These are phyloP conservation scores for Phaeolepiota aurea DNA, from an alignment of 768 basidiomycete genomes.

Conservation along the genomic window DNA sequence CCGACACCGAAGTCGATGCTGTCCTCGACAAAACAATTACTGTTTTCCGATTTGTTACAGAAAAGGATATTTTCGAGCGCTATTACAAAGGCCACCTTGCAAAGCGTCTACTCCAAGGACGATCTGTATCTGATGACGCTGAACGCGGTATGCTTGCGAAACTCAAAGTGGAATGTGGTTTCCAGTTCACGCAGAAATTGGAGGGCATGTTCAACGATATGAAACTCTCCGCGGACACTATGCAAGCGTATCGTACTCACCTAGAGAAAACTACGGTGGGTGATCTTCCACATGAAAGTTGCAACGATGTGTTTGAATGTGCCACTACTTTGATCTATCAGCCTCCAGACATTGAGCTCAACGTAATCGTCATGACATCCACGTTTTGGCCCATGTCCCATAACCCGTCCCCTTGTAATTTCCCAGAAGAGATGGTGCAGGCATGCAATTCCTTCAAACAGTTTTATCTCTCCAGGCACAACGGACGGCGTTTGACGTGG, in stretches of 20 bases:
- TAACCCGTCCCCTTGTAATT: slow-evolving; percentile 50
- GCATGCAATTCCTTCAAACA: slow-evolving; percentile 74
- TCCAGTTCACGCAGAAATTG: slow-evolving; percentile 94
- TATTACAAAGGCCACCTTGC: slow-evolving; percentile 97
- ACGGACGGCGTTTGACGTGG: slow-evolving; percentile 88
- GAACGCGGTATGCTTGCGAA: slow-evolving; percentile 97
- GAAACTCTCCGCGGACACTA: slow-evolving; percentile 78
- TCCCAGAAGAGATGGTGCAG: slow-evolving; percentile 57
- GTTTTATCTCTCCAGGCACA: slow-evolving; percentile 86
- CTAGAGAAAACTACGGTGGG: slow-evolving; percentile 56
- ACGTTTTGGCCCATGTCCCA: slow-evolving; percentile 92
- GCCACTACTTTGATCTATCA: slow-evolving; percentile 20
- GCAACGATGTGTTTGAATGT: neutral
- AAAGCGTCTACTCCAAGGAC: slow-evolving; percentile 76
- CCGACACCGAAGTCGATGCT: slow-evolving; percentile 82
- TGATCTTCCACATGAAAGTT: too few species aligned
- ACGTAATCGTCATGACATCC: slow-evolving; percentile 90
- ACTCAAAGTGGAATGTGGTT: slow-evolving; percentile 93
- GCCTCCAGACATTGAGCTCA: slow-evolving; percentile 72
- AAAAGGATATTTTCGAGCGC: slow-evolving; percentile 96
- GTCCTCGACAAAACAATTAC: slow-evolving; percentile 94
- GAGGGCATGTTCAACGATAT: slow-evolving; percentile 99
- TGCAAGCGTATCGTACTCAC: slow-evolving; percentile 60
- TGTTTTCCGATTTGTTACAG: slow-evolving; percentile 87
- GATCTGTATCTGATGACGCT: slow-evolving; percentile 94